These are phyloP conservation scores for Boletus edulis DNA, from an alignment of 768 basidiomycete species.

Conservation along the genomic window DNA sequence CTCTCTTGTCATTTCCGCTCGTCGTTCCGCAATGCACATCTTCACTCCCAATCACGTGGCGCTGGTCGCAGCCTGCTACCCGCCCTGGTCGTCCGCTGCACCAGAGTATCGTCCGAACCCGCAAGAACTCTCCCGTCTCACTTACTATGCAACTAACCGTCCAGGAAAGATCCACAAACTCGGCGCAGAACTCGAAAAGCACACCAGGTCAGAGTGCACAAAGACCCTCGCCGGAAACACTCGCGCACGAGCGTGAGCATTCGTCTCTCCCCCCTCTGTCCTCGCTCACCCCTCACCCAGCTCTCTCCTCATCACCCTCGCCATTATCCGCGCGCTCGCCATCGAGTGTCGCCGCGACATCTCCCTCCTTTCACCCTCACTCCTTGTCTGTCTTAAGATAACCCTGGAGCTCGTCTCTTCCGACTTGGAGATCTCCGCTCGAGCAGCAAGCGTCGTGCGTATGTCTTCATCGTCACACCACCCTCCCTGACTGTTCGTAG, in stretches of 20 bases:
- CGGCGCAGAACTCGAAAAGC: slow-evolving; percentile 74
- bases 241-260: slow-evolving; percentile 74
- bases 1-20: not conserved
- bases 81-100: slow-evolving; percentile 70
- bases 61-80: slow-evolving; percentile 85
- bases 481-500: slow-evolving; percentile 35
- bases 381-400: slow-evolving; percentile 62
- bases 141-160: slow-evolving; percentile 83
- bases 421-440: slow-evolving; percentile 75
- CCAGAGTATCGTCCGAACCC: slow-evolving; percentile 79
- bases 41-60: slow-evolving; percentile 84
- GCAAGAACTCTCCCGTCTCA: slow-evolving; percentile 81
- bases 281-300: slow-evolving; percentile 34
- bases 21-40: slow-evolving; percentile 36
- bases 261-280: not conserved
- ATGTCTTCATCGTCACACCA: not conserved
- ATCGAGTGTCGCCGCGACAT: slow-evolving; percentile 87
- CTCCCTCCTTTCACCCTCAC: slow-evolving; percentile 64
- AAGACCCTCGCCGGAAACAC: slow-evolving; percentile 72
- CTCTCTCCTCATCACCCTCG: slow-evolving; percentile 76
- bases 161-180: slow-evolving; percentile 80
- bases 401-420: slow-evolving; percentile 52
- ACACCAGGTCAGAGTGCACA: slow-evolving; percentile 56
- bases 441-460: slow-evolving; percentile 79
- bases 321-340: slow-evolving; percentile 77